Conservation (phyloP, 306 rosid species). For the Betula pendula region DNA sequence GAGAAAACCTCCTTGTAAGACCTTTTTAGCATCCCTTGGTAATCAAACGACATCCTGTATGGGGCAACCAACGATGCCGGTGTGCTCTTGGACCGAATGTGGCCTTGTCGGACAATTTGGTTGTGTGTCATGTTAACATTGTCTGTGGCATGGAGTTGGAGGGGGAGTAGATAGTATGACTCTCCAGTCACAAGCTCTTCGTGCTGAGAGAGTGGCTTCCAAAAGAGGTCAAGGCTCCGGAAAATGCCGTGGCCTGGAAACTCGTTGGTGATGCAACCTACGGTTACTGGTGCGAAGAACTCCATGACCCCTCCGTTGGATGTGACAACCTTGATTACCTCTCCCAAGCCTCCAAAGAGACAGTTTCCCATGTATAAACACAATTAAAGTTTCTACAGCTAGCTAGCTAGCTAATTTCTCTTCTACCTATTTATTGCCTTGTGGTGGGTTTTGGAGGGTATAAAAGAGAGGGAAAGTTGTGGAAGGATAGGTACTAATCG, state of each 20-base stretch:
- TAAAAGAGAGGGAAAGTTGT: constrained; percentile 12
- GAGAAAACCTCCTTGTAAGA: constrained; percentile 52
- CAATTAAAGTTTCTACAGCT: no score
- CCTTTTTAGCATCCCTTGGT: constrained; percentile 52
- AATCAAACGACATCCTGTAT: constrained; percentile 71
- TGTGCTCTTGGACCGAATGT: constrained; percentile 65
- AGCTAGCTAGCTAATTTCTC: no score
- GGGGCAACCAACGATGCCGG: constrained; percentile 52
- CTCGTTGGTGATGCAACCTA: constrained; percentile 57
- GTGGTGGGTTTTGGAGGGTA: constrained; percentile 15
- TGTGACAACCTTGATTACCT: constrained; percentile 56
- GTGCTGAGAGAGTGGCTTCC: constrained; percentile 59
- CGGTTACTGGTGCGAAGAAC: constrained; percentile 58
- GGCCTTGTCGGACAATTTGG: constrained; percentile 54
- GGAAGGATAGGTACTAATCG: no score
- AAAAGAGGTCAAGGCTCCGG: constrained; percentile 70
- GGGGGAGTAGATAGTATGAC: constrained; percentile 70
- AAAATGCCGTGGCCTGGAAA: constrained; percentile 71
- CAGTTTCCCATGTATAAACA: constrained; percentile 62
- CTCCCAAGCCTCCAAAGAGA: constrained; percentile 53
- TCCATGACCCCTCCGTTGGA: constrained; percentile 91
- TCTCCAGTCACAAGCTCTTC: constrained; percentile 63
- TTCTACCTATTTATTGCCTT: no score
- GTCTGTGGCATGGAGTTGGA: constrained; percentile 32
- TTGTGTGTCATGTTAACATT: neutral